phyloP scores from a whole-genome alignment of 225 moss, liverwort and hornwort genomes.

The Bryum argenteum region DNA sequence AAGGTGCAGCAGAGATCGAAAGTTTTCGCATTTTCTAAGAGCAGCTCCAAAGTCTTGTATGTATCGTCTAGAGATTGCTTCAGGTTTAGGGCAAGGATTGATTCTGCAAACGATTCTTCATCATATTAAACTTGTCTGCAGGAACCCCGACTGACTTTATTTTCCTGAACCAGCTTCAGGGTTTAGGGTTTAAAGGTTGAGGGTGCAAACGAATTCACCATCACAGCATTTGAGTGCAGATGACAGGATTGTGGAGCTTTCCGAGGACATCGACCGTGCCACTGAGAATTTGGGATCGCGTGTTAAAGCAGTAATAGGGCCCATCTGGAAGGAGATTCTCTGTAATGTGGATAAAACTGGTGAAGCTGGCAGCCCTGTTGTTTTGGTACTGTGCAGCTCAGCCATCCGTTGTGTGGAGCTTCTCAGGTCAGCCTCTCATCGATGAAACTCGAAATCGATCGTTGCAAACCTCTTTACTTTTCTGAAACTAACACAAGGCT shows the following conservation, averaged over 20 bases:
- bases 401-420: conserved; percentile 82
- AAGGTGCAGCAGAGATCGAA: background rate
- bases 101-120: no score
- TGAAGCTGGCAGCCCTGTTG: conserved; percentile 64
- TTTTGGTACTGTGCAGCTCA: conserved; percentile 82
- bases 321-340: conserved; percentile 71
- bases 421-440: conserved; percentile 59
- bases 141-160: no score
- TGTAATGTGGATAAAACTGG: conserved; percentile 42
- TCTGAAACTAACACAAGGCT: background rate
- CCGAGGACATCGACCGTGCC: conserved; percentile 63
- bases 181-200: background rate
- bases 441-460: background rate
- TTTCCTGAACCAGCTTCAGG: background rate
- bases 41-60: background rate
- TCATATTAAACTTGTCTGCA: no score
- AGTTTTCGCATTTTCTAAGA: background rate
- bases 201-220: background rate
- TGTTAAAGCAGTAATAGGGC: conserved; percentile 60
- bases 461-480: conserved; percentile 20
- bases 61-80: no score
- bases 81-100: no score
- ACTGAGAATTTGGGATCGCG: conserved; percentile 64
- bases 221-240: conserved; percentile 38
- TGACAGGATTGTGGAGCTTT: conserved; percentile 62